Conservation (phyloP, 352 stramenopile genomes). For the Globisporangium mamillatum region DNA sequence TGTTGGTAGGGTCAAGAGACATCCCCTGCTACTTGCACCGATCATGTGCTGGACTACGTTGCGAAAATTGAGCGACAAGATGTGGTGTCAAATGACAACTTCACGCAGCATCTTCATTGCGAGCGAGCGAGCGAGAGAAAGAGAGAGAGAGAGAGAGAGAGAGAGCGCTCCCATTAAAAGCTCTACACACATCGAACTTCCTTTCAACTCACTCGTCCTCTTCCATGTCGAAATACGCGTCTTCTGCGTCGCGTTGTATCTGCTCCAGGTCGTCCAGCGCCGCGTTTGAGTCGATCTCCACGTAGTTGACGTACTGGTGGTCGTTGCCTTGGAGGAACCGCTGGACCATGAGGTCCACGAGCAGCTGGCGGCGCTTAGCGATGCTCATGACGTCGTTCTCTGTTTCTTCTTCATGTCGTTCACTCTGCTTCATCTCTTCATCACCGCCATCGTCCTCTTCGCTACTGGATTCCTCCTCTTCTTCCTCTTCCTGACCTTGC, state of each 20-base stretch:
- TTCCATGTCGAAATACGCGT: slow-evolving; percentile 64
- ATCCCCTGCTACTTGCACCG: too few relatives aligned
- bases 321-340: slow-evolving; percentile 71
- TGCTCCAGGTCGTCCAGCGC: slow-evolving; percentile 60
- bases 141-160: too few relatives aligned
- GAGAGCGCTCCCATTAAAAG: too few relatives aligned
- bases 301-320: slow-evolving; percentile 60
- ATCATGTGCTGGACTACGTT: too few relatives aligned
- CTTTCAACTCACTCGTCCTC: slow-evolving; percentile 11
- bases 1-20: too few relatives aligned
- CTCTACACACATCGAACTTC: too few relatives aligned
- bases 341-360: slow-evolving; percentile 73
- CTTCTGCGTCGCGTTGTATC: slow-evolving; percentile 76
- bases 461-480: slow-evolving; percentile 31
- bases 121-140: too few relatives aligned
- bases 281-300: slow-evolving; percentile 56
- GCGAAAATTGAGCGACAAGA: too few relatives aligned
- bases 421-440: slow-evolving; percentile 31
- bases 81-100: too few relatives aligned
- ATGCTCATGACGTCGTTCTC: slow-evolving; percentile 20
- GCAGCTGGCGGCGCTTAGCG: slow-evolving; percentile 44
- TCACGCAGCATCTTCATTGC: too few relatives aligned
- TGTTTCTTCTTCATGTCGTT: slow-evolving; percentile 2
- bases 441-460: slow-evolving; percentile 27
- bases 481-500: slow-evolving; percentile 41